Base-by-base conservation (phyloP, 208 protist species). In the Leishmania amazonensis region DNA sequence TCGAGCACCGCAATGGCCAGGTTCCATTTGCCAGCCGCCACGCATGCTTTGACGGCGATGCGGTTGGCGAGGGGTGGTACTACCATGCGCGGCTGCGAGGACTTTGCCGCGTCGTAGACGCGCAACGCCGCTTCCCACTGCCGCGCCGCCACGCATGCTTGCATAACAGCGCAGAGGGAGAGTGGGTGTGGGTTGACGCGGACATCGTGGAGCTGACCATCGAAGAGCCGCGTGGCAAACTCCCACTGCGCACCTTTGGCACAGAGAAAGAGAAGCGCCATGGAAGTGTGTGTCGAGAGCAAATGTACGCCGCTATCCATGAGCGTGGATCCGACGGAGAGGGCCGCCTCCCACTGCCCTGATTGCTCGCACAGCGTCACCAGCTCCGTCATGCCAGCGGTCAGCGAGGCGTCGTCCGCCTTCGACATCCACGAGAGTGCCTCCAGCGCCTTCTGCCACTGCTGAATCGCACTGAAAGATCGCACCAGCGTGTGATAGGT, bases 401-500 rank as follows among this genome's bases (percentile, higher is more conserved):
- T 80, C 54, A 88, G 80, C 11, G 94, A 95, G n/a, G 94, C 92
- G 60, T 97, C 92, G 75, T 86, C 85, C 17, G 90, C 91, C 79
- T 94, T 93, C 21, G 76, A 79, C 94, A 97, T 97, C 92, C 94
- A 97, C 31, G 92, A 95, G 45, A 95, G 89, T 60, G 94, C 94
- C 80, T 94, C 83, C 54, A 97, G 80, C 54, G 94, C 94, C 86
- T 94, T 92, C 81, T 95, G 91, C 92, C 94, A 97, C 85, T 95
- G 91, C 79, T 85, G 91, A 60, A 81, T 82, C 24, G 90, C 90
- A 49, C 83, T 86, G 78, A 97, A 95, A 15, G 94, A 90, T 2
- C 90, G 90, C 73, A 97, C 76, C 51, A 97, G 84, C 11, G 88
- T 89, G 80, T 95, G 90, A 85, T 95, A 97, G 6, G 88, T 92